These are phyloP conservation scores for Coemansia sp. DNA, from an alignment of 192 early-diverging fungal species.

Conservation along the genomic window DNA sequence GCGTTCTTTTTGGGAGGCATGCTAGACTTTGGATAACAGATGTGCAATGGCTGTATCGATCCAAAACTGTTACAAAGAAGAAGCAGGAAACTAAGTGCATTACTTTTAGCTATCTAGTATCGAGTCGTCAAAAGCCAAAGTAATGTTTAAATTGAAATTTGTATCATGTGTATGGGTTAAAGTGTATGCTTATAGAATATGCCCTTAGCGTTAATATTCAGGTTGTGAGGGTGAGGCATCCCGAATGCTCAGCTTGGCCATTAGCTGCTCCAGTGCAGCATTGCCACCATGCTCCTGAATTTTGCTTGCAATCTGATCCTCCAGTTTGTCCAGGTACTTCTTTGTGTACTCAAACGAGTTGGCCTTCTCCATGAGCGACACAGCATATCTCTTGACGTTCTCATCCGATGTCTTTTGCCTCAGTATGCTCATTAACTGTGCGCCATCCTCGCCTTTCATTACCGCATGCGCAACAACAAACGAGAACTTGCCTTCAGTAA, in stretches of 20 bases:
- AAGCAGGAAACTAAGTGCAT: too few species aligned
- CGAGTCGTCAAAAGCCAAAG: too few species aligned
- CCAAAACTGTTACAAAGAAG: too few species aligned
- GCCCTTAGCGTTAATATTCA: neutral
- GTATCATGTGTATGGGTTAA: neutral
- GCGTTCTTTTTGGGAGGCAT: neutral
- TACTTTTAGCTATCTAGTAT: too few species aligned
- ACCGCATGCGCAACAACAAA: conserved; percentile 93
- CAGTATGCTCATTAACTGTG: conserved; percentile 82
- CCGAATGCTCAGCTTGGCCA: conserved; percentile 47
- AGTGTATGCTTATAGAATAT: too few species aligned
- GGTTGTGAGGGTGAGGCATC: neutral
- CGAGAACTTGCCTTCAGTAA: conserved; percentile 99
- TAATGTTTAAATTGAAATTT: neutral
- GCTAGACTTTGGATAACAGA: too few species aligned
- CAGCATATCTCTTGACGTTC: conserved; percentile 85
- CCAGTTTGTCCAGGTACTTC: conserved; percentile 60
- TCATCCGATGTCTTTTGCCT: conserved; percentile 77
- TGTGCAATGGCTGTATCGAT: too few species aligned
- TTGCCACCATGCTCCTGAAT: conserved; percentile 82
- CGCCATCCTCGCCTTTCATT: conserved; percentile 43
- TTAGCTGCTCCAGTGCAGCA: conserved; percentile 52
- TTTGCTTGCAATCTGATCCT: conserved; percentile 60
- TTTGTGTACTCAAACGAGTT: conserved; percentile 79
- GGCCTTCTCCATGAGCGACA: conserved; percentile 75